These are phyloP conservation scores for Fomitopsis palustris DNA, from an alignment of 1,284 basidiomycete genomes.

Conservation along the genomic window DNA sequence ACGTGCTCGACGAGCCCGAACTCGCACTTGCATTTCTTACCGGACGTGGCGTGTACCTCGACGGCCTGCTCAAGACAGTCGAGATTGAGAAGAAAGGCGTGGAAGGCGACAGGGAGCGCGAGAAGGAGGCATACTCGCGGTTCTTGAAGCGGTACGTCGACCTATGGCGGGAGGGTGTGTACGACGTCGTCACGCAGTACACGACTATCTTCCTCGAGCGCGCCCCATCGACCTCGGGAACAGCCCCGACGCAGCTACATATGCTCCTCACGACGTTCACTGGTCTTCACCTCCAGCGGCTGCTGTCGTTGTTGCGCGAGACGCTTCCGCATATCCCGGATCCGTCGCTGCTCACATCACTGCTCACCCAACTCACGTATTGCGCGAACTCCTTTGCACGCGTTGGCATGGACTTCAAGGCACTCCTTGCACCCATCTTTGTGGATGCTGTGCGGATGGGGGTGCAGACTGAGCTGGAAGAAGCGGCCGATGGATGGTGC, in stretches of 20 bases:
- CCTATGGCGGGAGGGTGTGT: conserved; percentile 87
- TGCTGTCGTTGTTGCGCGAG: conserved; percentile 54
- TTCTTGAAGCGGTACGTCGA: conserved; percentile 89
- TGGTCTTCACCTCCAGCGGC: conserved; percentile 46
- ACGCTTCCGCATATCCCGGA: conserved; percentile 53
- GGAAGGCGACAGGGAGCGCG: conserved; percentile 39
- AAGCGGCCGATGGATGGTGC: conserved; percentile 25
- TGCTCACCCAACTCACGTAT: conserved; percentile 90
- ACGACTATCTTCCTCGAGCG: conserved; percentile 86
- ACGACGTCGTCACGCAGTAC: conserved; percentile 89
- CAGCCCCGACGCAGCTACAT: conserved; percentile 30
- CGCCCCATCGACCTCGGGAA: conserved; percentile 15
- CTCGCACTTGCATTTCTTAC: conserved; percentile 67
- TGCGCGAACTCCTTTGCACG: conserved; percentile 89
- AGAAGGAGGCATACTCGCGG: conserved; percentile 67
- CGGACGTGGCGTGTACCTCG: conserved; percentile 55
- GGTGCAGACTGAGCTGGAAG: conserved; percentile 39
- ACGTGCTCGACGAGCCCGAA: conserved; percentile 55
- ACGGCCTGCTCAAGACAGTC: conserved; percentile 38
- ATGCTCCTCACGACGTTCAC: conserved; percentile 54
- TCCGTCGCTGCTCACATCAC: conserved; percentile 70
- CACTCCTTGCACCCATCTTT: conserved; percentile 62
- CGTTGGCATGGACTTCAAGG: conserved; percentile 85
- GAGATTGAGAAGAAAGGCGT: conserved; percentile 36
- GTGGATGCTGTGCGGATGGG: conserved; percentile 49